Base-by-base conservation (phyloP, 331 rosid species). In the Rhamnella rubrinervis region DNA sequence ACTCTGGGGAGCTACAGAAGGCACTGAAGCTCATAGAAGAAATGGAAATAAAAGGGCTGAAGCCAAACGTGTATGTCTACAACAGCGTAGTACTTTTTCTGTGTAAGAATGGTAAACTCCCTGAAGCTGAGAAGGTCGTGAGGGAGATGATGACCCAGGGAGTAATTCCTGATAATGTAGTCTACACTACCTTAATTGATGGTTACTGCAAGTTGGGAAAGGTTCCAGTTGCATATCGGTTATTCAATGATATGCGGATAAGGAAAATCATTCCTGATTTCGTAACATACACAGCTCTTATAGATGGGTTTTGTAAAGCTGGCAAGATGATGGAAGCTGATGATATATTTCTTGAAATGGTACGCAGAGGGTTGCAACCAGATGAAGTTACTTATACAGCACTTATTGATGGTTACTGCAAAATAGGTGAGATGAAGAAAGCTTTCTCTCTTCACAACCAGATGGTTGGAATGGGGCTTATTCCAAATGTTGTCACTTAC, bases 361-460 rank as follows among this genome's bases (percentile, higher is more conserved):
- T 75, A 37, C 19, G 63, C 25, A 82, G 69, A 80, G 85, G 96
- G 74, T 68, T 90, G 80, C 74, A 88, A 70, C 88, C 83, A 8
- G 98, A 93, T 85, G 97, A 90, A 77, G 87, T 93, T 80, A 81
- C 96, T 63, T 90, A 82, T 74, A 88, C 97, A 21, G 72, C 87
- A 2, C 78, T 90, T 63, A 88, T 93, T 61, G 86, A 90, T 76
- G 98, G 97, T 71, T 73, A 81, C 77, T 90, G 98, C 88, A 90
- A 90, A 79, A 78, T 82, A 19, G 95, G 92, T 53, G 85, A 88
- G 72, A 84, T 90, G 69, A 82, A 79, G 71, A 80, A 82, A 63
- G 97, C 98, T 0, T 90, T 93, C 77, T 82, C 86, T 60, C 74
- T 90, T 61, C 98, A 93, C 88, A 90, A 85, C 72, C 86, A 82